Percentiles rank a stretch among this genome's conserved stretches.
Evolutionary conservation across 495 filamentous ascomycete genomes (phyloP).

Genomic region (Thermochaetoides thermophila): DNA sequence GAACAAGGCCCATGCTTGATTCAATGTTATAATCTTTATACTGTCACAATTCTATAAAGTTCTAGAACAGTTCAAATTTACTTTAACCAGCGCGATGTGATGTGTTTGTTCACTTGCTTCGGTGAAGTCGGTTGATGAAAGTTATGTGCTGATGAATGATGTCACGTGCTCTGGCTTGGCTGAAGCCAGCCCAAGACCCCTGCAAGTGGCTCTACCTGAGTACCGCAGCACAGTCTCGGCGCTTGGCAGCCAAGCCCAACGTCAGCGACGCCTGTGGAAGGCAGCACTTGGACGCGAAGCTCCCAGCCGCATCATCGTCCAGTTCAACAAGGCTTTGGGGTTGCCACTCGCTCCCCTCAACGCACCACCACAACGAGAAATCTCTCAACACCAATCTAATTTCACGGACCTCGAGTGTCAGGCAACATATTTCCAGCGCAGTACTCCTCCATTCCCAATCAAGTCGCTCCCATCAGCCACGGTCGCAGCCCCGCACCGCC

Average conservation of each 20-base stretch:
- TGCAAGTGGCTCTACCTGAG: too few species aligned
- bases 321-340: conserved; percentile 7
- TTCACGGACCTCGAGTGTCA: conserved; percentile 3
- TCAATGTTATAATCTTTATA: background rate
- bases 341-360: conserved; percentile 9
- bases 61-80: too few species aligned
- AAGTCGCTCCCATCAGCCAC: too few species aligned
- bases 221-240: too few species aligned
- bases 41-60: too few species aligned
- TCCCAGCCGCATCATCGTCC: conserved; percentile 17
- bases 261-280: too few species aligned
- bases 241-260: too few species aligned
- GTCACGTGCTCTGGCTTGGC: conserved; percentile 14
- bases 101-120: too few species aligned
- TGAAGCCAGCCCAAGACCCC: background rate
- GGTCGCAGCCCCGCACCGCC: background rate
- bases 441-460: too few species aligned
- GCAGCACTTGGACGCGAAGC: conserved; percentile 29
- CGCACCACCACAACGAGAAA: background rate
- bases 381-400: background rate
- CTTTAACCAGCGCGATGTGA: too few species aligned
- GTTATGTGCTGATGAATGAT: too few species aligned
- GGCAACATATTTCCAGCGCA: too few species aligned
- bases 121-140: conserved; percentile 8
- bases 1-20: conserved; percentile 46